Base-by-base conservation (phyloP, 139 green algal species). In the Picochlorum sp. region DNA sequence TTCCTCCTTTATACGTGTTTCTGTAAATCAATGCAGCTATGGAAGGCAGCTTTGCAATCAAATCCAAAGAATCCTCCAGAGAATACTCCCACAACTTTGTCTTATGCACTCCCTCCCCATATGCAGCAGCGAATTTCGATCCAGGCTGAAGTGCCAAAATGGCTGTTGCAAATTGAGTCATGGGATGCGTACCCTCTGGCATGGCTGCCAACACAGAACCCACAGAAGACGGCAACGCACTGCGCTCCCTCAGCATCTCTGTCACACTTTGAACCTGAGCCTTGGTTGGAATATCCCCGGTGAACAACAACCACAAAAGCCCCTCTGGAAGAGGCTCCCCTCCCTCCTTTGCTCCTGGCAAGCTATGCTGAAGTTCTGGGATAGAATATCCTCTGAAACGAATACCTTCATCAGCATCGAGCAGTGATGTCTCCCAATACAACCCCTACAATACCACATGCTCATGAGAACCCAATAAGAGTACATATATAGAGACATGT, bases 241-340 rank as follows among this genome's bases (percentile, higher is more conserved):
- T 77, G 23, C 92, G 78, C 11, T 62, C 30, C 16, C 62, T 55
- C 56, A 97, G 80, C 60, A 96, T 88, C 44, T 77, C 79, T 1
- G 79, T 85, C 52, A 97, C 76, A 2, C 58, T 47, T 8, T 67
- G 37, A 4, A 81, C 86, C 73, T 97, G 89, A n/a, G 72, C 74
- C 20, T 75, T 49, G 82, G 87, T 70, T 15, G 61, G 56, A 55
- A 92, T 72, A 56, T 97, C 83, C 3, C 90, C 90, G 1, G 94
- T 99, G 1, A 99, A 68, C 60, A 99, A 80, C 65, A 99, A 83
- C 93, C 94, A 99, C 30, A 99, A 75, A 49, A 99, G 79, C 44
- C 90, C 94, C 71, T 99, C 92, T 4, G 93, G 93, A 10, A 98
- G 72, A 6, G 93, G 93, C 83, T 98, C 78, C 1, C 85, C 87